Evolutionary conservation across 768 basidiomycete species (phyloP).

Genomic region (Crassisporium funariophilum): DNA sequence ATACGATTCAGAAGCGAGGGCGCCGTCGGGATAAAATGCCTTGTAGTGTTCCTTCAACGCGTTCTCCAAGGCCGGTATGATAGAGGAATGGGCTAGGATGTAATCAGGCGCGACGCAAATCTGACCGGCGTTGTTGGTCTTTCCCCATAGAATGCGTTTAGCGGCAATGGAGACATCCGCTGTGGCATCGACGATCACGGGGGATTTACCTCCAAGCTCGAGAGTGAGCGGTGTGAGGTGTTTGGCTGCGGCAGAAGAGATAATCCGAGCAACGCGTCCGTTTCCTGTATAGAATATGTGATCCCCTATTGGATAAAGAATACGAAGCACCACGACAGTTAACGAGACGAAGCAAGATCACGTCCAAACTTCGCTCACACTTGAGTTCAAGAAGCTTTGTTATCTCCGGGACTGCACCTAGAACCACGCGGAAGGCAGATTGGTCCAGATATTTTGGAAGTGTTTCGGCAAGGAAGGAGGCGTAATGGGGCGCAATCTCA

Average conservation of each 20-base stretch:
- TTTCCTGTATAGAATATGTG: slow-evolving; percentile 52
- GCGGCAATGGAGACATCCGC: slow-evolving; percentile 53
- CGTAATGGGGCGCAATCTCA: slow-evolving; percentile 54
- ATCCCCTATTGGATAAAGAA: slow-evolving; percentile 25
- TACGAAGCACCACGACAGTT: not conserved
- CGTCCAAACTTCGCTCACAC: slow-evolving; percentile 32
- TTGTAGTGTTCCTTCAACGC: slow-evolving; percentile 45
- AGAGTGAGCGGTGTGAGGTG: slow-evolving; percentile 57
- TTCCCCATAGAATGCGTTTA: slow-evolving; percentile 68
- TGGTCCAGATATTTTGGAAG: slow-evolving; percentile 54
- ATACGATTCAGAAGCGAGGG: slow-evolving; percentile 44
- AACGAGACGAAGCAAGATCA: not conserved
- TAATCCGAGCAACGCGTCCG: slow-evolving; percentile 46
- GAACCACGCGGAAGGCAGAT: slow-evolving; percentile 53
- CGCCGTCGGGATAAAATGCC: slow-evolving; percentile 56
- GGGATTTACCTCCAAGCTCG: slow-evolving; percentile 58
- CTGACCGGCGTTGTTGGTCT: slow-evolving; percentile 68
- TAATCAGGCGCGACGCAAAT: slow-evolving; percentile 64
- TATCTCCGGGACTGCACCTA: slow-evolving; percentile 60
- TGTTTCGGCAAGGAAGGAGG: slow-evolving; percentile 52
- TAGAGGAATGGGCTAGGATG: slow-evolving; percentile 38
- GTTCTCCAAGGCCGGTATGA: slow-evolving; percentile 48
- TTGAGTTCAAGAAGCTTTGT: slow-evolving; percentile 51
- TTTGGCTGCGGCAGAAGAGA: slow-evolving; percentile 54
- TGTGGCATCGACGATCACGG: slow-evolving; percentile 39